phyloP scores from a whole-genome alignment of 306 rosid genomes.

The Alnus rubra region DNA sequence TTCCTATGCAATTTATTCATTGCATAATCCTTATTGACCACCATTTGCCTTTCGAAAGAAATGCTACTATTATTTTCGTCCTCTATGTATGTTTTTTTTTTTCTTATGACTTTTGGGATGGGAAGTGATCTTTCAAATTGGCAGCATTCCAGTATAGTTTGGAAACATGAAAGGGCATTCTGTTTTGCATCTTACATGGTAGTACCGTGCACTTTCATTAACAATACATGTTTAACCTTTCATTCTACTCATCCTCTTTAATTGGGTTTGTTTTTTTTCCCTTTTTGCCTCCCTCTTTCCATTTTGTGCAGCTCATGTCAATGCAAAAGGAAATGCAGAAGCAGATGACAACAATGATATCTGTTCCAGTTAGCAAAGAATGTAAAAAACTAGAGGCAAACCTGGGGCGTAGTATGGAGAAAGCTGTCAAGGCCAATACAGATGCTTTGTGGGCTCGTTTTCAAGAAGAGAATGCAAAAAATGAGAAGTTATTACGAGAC shows the following conservation, averaged over 20 bases:
- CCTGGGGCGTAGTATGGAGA: conserved; percentile 80
- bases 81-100: neutral
- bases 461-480: conserved; percentile 87
- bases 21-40: too few species aligned
- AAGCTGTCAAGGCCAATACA: conserved; percentile 63
- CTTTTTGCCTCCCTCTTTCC: conserved; percentile 8
- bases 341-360: conserved; percentile 70
- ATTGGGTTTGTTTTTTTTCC: conserved; percentile 11
- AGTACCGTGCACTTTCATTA: neutral
- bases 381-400: conserved; percentile 84
- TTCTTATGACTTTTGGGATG: too few species aligned
- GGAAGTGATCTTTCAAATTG: neutral
- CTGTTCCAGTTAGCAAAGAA: conserved; percentile 88
- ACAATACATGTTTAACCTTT: neutral
- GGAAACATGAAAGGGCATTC: neutral
- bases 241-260: neutral
- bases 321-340: conserved; percentile 90
- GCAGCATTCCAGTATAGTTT: neutral
- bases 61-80: neutral
- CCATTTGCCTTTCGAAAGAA: too few species aligned
- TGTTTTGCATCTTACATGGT: neutral
- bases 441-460: conserved; percentile 91
- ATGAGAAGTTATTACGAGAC: conserved; percentile 72
- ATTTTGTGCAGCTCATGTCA: conserved; percentile 57
- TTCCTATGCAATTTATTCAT: too few species aligned